Evolutionary conservation across 2,329 filamentous ascomycete species (phyloP).

Genomic region (Cytospora piceicola): DNA sequence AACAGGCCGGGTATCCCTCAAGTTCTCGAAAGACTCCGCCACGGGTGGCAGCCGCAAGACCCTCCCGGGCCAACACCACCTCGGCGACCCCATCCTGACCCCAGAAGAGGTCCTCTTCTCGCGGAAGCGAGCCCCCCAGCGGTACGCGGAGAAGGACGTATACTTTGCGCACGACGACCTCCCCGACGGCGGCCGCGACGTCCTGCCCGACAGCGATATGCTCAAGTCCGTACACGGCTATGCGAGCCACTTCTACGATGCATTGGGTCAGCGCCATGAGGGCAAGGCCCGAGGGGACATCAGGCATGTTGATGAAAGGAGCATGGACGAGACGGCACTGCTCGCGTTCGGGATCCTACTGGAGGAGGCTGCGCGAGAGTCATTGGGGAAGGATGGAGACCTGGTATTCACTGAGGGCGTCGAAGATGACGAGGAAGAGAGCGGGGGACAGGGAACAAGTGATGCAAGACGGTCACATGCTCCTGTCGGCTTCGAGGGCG

Average conservation of each 20-base stretch:
- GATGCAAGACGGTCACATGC: slow-evolving; percentile 13
- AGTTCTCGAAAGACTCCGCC: slow-evolving; percentile 24
- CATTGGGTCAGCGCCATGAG: slow-evolving; percentile 35
- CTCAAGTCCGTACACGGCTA: slow-evolving; percentile 72
- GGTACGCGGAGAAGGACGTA: slow-evolving; percentile 72
- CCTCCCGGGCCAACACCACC: slow-evolving; percentile 34
- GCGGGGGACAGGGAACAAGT: slow-evolving; percentile 10
- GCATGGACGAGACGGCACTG: slow-evolving; percentile 79
- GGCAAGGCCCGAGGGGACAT: slow-evolving; percentile 24
- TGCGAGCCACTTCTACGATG: slow-evolving; percentile 66
- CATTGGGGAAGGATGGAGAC: slow-evolving; percentile 68
- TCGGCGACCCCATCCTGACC: slow-evolving; percentile 49
- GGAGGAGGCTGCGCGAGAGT: slow-evolving; percentile 68
- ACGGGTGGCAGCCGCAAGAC: slow-evolving; percentile 27
- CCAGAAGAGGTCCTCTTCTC: slow-evolving; percentile 76
- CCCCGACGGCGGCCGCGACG: slow-evolving; percentile 47
- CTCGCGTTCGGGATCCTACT: slow-evolving; percentile 75
- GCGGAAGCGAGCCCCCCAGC: slow-evolving; percentile 63
- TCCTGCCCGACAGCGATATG: slow-evolving; percentile 70
- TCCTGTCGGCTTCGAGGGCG: slow-evolving; percentile 28
- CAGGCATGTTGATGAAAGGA: slow-evolving; percentile 54
- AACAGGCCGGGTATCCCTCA: slow-evolving; percentile 30
- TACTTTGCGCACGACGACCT: slow-evolving; percentile 70
- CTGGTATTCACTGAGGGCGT: slow-evolving; percentile 70
- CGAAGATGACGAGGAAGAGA: slow-evolving; percentile 33